Evolutionary conservation across 495 filamentous ascomycete genomes (phyloP).

Genomic region (Rhypophila decipiens): DNA sequence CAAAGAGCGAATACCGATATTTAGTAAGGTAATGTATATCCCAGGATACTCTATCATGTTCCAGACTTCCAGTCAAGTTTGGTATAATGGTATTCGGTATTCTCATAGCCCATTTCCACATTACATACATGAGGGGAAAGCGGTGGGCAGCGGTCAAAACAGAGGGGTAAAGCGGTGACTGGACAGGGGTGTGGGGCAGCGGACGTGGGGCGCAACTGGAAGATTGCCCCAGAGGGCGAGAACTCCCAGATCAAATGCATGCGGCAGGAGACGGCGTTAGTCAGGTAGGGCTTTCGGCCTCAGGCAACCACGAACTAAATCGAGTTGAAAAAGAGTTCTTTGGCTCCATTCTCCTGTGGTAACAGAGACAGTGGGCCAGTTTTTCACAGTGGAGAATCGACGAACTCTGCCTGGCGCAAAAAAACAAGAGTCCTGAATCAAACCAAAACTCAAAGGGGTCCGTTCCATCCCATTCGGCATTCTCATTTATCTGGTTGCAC

Average conservation of each 20-base stretch:
- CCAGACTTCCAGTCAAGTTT: too few relatives aligned
- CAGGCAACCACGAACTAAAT: conserved; percentile 1
- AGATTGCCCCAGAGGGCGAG: too few relatives aligned
- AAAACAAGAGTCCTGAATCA: conserved; percentile 8
- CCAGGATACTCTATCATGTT: too few relatives aligned
- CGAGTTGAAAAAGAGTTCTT: too few relatives aligned
- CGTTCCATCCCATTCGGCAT: too few relatives aligned
- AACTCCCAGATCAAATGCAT: not conserved
- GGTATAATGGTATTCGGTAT: too few relatives aligned
- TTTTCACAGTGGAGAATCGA: conserved; percentile 1
- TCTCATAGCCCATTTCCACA: too few relatives aligned
- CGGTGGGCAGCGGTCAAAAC: not conserved
- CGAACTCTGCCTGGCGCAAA: conserved; percentile 3
- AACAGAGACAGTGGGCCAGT: not conserved
- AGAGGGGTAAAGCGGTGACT: not conserved
- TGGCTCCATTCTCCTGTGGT: not conserved
- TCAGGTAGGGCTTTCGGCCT: not conserved
- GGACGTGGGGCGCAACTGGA: not conserved
- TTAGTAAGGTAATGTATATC: too few relatives aligned
- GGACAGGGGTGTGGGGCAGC: not conserved
- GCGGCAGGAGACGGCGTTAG: not conserved
- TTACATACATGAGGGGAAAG: not conserved
- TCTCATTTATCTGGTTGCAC: conserved; percentile 2
- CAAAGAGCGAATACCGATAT: too few relatives aligned
- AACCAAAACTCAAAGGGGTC: too few relatives aligned